Evolutionary conservation across 140 eudicot species (phyloP), one percentile per base, ranked within the genome.

Genomic region (Flaveria floridana): DNA sequence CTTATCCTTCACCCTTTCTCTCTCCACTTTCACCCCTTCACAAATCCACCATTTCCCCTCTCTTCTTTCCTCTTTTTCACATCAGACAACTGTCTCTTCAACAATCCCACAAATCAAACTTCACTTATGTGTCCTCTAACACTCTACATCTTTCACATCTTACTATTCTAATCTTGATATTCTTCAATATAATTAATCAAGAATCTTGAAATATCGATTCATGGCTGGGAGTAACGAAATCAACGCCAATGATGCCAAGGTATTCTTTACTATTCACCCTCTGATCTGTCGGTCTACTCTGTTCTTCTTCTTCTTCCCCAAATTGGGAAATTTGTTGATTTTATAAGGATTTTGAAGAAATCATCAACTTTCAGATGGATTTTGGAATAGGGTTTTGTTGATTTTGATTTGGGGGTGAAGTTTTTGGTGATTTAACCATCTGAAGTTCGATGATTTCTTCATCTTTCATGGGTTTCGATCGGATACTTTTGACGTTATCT

Each of bases 181-280:
- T 34, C 41, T 34, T 34, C 41, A 28, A 28, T 28, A 28, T 28
- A 2, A 28, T 28, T 28, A 42, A 42, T 42, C 12, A 13, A 47
- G 23, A 52, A 41, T 80, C 75, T 73, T 34, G 41, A 34, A 34
- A 3, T 7, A 4, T 34, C 46, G 41, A 48, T 73, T 30, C 34
- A 81, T 81, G 85, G 85, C 85, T 7, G 85, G 96, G 6, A 82
- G 90, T 76, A 89, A 85, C 82, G 86, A 89, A 80, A 79, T 89
- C 76, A 89, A 89, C 81, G 77, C 28, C 19, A 91, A 81, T 77
- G 96, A 91, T 82, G 88, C 94, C 74, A 91, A 89, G 97, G 97
- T 89, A 76, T 20, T n/a, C 41, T 5, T 34, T 34, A 1, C 9
- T 18, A 34, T 55, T 25, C 8, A 19, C 64, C 57, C 42, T 28